phyloP scores from a whole-genome alignment of 1,284 basidiomycete species.

The Naganishia cerealis region DNA sequence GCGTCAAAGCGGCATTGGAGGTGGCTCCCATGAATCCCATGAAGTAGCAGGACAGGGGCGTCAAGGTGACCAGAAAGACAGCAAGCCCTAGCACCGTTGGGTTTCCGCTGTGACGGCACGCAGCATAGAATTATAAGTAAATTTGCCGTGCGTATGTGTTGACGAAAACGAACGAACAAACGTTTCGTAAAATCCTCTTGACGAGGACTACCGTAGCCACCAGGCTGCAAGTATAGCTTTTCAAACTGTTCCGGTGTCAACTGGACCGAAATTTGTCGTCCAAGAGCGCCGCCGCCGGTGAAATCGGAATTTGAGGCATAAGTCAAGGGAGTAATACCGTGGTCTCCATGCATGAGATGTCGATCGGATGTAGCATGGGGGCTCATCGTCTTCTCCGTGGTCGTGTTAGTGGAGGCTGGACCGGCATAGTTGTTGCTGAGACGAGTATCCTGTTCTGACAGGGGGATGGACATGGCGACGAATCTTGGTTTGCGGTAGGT shows the following conservation, averaged over 20 bases:
- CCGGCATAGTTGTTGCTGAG: background rate
- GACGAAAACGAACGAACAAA: slow-evolving; percentile 6
- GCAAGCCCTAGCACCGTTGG: slow-evolving; percentile 28
- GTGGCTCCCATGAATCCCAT: slow-evolving; percentile 32
- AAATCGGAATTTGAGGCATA: slow-evolving; percentile 8
- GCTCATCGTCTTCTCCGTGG: background rate
- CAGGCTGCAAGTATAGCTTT: slow-evolving; percentile 32
- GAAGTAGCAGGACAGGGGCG: slow-evolving; percentile 28
- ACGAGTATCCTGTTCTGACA: background rate
- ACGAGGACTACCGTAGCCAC: slow-evolving; percentile 24
- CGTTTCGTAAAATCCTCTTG: slow-evolving; percentile 32
- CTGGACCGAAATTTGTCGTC: slow-evolving; percentile 27
- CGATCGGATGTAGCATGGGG: slow-evolving; percentile 13
- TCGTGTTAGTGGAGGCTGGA: background rate
- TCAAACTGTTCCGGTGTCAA: slow-evolving; percentile 30
- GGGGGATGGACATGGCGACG: background rate
- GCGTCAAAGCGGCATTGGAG: slow-evolving; percentile 5
- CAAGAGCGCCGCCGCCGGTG: slow-evolving; percentile 14
- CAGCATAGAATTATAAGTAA: background rate
- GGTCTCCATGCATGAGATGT: slow-evolving; percentile 2
- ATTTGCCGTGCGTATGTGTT: background rate
- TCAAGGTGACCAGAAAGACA: slow-evolving; percentile 22
- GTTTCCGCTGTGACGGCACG: slow-evolving; percentile 15
- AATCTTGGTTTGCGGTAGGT: background rate
- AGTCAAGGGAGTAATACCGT: background rate